These are phyloP conservation scores for Arachis stenosperma DNA, from an alignment of 306 rosid genomes.

Conservation along the genomic window DNA sequence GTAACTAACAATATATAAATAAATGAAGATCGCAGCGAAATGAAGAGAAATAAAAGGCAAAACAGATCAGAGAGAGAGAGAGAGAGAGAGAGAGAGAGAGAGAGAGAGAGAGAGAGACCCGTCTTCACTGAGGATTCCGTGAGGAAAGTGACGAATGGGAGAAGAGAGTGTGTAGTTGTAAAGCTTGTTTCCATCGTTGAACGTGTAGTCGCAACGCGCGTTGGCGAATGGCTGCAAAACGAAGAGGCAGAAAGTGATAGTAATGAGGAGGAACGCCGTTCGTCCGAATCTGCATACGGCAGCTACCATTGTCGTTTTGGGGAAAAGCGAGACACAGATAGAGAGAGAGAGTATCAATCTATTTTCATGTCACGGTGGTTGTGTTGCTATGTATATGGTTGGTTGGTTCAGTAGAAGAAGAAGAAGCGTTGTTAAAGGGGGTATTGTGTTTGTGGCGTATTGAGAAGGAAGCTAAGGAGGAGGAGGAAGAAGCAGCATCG, in stretches of 20 bases:
- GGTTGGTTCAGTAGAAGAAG: neutral
- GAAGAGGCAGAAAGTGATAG: conserved; percentile 45
- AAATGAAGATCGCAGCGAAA: neutral
- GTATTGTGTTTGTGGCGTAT: no score
- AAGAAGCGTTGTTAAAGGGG: neutral
- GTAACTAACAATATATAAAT: neutral
- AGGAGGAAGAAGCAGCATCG: no score
- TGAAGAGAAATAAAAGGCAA: conserved; percentile 4
- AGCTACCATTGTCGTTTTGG: conserved; percentile 47
- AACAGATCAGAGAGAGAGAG: conserved; percentile 35
- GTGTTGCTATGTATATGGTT: neutral
- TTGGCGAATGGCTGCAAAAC: conserved; percentile 44
- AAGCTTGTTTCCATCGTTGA: conserved; percentile 52
- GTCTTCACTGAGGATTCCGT: conserved; percentile 93
- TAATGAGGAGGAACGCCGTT: conserved; percentile 30
- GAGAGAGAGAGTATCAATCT: neutral
- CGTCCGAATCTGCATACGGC: neutral
- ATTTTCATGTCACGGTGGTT: neutral
- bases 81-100: conserved; percentile 43
- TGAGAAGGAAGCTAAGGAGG: no score
- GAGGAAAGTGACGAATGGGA: conserved; percentile 71
- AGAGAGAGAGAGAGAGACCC: conserved; percentile 56
- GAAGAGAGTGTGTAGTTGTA: conserved; percentile 76
- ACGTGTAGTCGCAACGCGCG: conserved; percentile 57
- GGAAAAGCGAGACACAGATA: neutral